A percentile compares a stretch with the other conserved stretches of the same genome.
Evolutionary conservation across 441 rosid species (phyloP).

Genomic region (Erysimum cheiri): DNA sequence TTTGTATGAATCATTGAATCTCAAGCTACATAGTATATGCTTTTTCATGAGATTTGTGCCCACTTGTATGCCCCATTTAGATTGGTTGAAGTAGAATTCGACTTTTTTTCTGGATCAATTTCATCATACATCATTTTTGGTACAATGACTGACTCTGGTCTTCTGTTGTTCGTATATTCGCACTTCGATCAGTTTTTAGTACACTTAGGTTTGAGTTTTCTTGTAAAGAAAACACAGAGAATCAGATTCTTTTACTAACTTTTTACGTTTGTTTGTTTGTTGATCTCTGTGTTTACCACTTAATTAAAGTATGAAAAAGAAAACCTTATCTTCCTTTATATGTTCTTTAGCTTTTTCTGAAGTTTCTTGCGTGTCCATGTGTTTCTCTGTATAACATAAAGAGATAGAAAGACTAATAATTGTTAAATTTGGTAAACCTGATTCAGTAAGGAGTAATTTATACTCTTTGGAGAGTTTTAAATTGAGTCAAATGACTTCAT

Average conservation of each 20-base stretch:
- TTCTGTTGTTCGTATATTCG: slow-evolving; percentile 19
- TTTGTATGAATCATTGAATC: slow-evolving; percentile 22
- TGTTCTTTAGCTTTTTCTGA: slow-evolving; percentile 30
- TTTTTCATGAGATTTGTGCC: slow-evolving; percentile 11
- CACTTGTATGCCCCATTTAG: slow-evolving; percentile 21
- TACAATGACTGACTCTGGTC: slow-evolving; percentile 11
- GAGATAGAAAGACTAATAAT: background rate
- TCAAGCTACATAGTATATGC: slow-evolving; percentile 28
- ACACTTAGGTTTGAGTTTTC: background rate
- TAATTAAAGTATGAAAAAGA: slow-evolving; percentile 18
- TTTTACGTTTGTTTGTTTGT: background rate
- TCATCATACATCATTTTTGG: background rate
- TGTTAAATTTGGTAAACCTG: background rate
- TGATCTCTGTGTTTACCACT: slow-evolving; percentile 34
- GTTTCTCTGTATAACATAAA: slow-evolving; percentile 3
- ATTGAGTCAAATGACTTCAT: slow-evolving; percentile 5
- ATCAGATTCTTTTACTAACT: slow-evolving; percentile 34
- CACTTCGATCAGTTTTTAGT: slow-evolving; percentile 13
- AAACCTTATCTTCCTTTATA: slow-evolving; percentile 32
- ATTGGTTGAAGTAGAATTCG: background rate
- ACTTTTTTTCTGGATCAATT: background rate
- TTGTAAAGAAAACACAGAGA: slow-evolving; percentile 29
- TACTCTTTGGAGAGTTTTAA: slow-evolving; percentile 3
- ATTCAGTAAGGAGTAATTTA: slow-evolving; percentile 18
- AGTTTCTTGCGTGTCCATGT: slow-evolving; percentile 31